A percentile compares a stretch with the other conserved stretches of the same genome.
Evolutionary conservation across 257 asterid genomes (phyloP).

Genomic region (Scutellaria galericulata): DNA sequence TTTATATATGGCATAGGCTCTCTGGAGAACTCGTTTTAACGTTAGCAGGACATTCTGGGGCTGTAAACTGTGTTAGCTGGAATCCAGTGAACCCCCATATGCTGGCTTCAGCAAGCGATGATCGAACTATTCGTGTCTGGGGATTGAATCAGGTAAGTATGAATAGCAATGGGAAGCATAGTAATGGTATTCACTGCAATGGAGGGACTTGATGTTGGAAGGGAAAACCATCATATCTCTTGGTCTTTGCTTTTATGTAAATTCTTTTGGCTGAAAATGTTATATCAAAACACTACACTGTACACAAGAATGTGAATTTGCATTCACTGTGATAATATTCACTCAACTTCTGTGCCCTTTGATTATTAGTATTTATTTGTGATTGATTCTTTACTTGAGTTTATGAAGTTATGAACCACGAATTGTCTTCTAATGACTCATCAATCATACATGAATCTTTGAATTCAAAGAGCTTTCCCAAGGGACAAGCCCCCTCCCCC

Average conservation of each 20-base stretch:
- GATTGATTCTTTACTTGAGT: too few species aligned
- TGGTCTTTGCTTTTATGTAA: conserved; percentile 57
- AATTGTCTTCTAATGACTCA: too few species aligned
- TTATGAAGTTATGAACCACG: too few species aligned
- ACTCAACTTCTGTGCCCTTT: too few species aligned
- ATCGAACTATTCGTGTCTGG: conserved; percentile 87
- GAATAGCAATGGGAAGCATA: conserved; percentile 47
- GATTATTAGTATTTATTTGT: too few species aligned
- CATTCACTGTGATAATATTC: background rate
- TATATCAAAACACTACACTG: conserved; percentile 37
- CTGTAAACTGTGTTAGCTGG: conserved; percentile 93
- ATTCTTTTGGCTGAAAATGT: conserved; percentile 44
- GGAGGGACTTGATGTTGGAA: conserved; percentile 61
- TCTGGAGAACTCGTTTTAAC: conserved; percentile 73
- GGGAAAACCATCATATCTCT: conserved; percentile 32
- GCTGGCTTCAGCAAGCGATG: conserved; percentile 94
- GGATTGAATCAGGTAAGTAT: conserved; percentile 64
- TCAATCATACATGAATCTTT: too few species aligned
- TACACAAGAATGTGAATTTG: conserved; percentile 24
- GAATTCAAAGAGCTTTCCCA: too few species aligned
- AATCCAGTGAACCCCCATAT: conserved; percentile 81
- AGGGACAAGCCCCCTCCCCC: too few species aligned
- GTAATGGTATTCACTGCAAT: conserved; percentile 74
- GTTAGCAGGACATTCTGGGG: conserved; percentile 75
- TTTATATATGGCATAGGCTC: conserved; percentile 77